phyloP scores from a whole-genome alignment of 2,329 filamentous ascomycete genomes.

The Scedosporium minutisporum region DNA sequence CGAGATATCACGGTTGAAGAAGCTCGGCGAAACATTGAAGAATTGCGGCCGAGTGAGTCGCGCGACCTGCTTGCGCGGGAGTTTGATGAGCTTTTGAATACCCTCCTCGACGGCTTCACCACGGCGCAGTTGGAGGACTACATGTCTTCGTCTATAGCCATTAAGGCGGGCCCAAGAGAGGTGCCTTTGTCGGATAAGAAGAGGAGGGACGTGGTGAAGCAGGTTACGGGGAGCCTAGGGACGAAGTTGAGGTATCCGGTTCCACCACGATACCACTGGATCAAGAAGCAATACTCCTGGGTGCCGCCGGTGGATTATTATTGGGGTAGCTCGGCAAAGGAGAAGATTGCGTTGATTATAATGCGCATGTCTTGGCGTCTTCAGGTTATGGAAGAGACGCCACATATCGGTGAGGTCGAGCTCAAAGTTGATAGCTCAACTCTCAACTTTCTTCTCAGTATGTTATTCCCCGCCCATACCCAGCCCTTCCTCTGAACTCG shows the following conservation, averaged over 20 bases:
- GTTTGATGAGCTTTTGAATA: slow-evolving; percentile 29
- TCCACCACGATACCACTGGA: slow-evolving; percentile 27
- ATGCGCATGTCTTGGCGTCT: slow-evolving; percentile 41
- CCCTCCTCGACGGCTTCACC: slow-evolving; percentile 36
- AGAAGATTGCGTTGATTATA: slow-evolving; percentile 29
- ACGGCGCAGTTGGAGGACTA: slow-evolving; percentile 35
- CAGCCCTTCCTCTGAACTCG: neutral
- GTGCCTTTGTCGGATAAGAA: neutral
- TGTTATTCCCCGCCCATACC: slow-evolving; percentile 12
- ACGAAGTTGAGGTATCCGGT: slow-evolving; percentile 5
- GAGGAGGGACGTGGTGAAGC: neutral
- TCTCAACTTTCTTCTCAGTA: slow-evolving; percentile 37
- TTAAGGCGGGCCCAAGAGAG: neutral
- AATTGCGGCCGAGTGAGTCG: slow-evolving; percentile 32
- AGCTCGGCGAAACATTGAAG: slow-evolving; percentile 35
- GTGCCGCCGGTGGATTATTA: slow-evolving; percentile 18
- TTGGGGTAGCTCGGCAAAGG: slow-evolving; percentile 23
- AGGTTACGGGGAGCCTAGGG: slow-evolving; percentile 1
- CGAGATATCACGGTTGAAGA: slow-evolving; percentile 22
- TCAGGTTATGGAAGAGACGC: slow-evolving; percentile 33
- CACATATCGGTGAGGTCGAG: slow-evolving; percentile 29
- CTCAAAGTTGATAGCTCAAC: slow-evolving; percentile 28
- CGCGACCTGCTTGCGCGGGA: slow-evolving; percentile 26
- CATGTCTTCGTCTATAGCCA: slow-evolving; percentile 13
- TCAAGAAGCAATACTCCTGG: slow-evolving; percentile 32